Conservation (phyloP, 768 basidiomycete species). For the Collybia sordida region DNA sequence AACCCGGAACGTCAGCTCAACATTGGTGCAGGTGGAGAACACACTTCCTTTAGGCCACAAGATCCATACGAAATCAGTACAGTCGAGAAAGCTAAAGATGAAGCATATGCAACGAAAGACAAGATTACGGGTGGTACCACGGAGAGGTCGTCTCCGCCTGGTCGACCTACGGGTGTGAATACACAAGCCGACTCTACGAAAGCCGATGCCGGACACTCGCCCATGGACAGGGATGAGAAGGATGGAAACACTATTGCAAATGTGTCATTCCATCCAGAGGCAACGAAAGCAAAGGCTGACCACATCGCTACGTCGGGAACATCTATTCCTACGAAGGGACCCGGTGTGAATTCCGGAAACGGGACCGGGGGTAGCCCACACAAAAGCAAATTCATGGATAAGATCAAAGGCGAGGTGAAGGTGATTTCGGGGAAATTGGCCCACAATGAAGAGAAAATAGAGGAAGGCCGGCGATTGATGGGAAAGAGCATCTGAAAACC, state of each 20-base stretch:
- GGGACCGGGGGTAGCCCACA: constrained; percentile 8
- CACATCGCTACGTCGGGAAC: neutral
- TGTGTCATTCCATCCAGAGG: neutral
- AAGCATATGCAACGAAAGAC: neutral
- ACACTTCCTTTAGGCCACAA: neutral
- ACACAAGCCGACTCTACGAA: neutral
- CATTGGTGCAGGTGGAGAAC: neutral
- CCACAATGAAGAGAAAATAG: constrained; percentile 33
- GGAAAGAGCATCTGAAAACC: constrained; percentile 16
- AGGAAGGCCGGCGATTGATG: constrained; percentile 35
- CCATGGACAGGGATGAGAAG: neutral
- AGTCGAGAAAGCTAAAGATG: constrained; percentile 3
- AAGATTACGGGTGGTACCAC: neutral
- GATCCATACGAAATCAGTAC: neutral
- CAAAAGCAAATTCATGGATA: constrained; percentile 30
- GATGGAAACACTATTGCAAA: neutral
- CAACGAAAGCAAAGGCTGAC: constrained; percentile 3
- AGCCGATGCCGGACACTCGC: constrained; percentile 6
- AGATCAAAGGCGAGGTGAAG: constrained; percentile 40
- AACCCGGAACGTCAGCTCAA: constrained; percentile 14
- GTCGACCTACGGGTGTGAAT: neutral
- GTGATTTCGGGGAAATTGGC: constrained; percentile 35
- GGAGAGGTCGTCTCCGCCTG: neutral
- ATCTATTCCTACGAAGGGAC: neutral
- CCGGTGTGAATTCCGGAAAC: neutral